Base-by-base conservation (phyloP, 1,139 yeast genomes). In the Neolecta irregularis region DNA sequence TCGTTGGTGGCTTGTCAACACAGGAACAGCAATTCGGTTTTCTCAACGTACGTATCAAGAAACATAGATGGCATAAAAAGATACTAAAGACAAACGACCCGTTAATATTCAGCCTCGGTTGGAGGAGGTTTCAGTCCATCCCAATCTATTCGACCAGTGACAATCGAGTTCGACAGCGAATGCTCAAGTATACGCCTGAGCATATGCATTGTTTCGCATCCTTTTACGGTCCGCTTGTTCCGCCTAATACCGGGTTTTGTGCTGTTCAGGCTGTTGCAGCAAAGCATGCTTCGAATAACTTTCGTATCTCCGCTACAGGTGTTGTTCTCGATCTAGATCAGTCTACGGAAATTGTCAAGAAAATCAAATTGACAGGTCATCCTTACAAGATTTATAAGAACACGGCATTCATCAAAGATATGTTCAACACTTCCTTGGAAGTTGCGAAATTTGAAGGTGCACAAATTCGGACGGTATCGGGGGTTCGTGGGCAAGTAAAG, bases 391-490 rank as follows among this genome's bases (percentile, higher is more conserved):
- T 91, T 32, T 88, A 75, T 71, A 76, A 83, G 52, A 91, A 88
- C 58, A 91, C 98, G 3, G 98, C 98, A 1, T 91, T 91, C 52
- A 74, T 91, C 52, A 85, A 81, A 57, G 96, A 85, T 51, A 91
- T 91, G 99, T 91, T 91, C 55, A 67, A 76, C 19, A 75, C 91
- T 41, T 68, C 93, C 0, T 65, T 91, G 57, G 99, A 91, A 59
- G 94, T 85, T 39, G 96, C 96, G 32, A 80, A 85, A 54, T 91
- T 91, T 52, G 98, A 91, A 61, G 99, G 99, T 40, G 98, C 98
- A 0, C 75, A 85, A 29, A 80, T 91, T 51, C 75, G 85, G 56
- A 88, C 98, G 0, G 98, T 91, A 4, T 80, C 94, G 2, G 98
- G 99, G 39, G 81, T 91, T 41, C 65, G 98, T 49, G 99, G 99